Evolutionary conservation across 2,329 filamentous ascomycete genomes (phyloP), one percentile per base, ranked within the genome.

Genomic region (Colletotrichum destructivum): DNA sequence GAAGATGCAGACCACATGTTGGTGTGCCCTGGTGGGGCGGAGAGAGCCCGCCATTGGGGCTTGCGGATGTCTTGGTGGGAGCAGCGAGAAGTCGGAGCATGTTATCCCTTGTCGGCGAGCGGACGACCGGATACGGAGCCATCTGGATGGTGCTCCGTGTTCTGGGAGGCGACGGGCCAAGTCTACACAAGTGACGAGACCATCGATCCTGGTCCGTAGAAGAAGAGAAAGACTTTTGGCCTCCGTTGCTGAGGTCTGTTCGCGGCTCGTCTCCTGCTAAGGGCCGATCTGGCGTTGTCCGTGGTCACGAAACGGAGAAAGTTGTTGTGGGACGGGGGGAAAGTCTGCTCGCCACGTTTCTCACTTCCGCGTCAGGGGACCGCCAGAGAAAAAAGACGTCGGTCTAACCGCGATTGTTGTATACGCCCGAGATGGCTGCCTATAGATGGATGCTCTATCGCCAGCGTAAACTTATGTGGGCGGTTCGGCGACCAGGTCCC

Each of bases 291-390:
- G 52, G 47, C 47, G 40, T 55, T 54, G 40, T 55, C 35, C 18
- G 51, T 52, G 57, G 51, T 38, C n/a, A n/a, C 47, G 35, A 42
- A 40, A 65, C 40, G 46, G 61, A 57, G 35, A 38, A 8, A 11
- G 26, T 44, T 42, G 18, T 21, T 35, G 44, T 16, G 44, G 57
- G 47, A 42, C 47, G 49, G 59, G 54, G 62, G 47, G 49, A 64
- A 60, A 38, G 57, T 63, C 69, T 62, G 64, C 57, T 71, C 65
- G 46, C 69, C 69, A 62, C 69, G 64, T 61, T 71, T 44, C 35
- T 59, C 13, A 31, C n/a, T 42, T 9, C 44, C 51, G 35, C 42
- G 49, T 9, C 8, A 11, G 16, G 35, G 42, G 63, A 67, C 23
- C 6, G 21, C 21, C 26, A 13, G 11, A 46, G 55, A 35, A 51